Conservation (phyloP, 768 basidiomycete genomes). For the Paxillus rubicundulus region DNA sequence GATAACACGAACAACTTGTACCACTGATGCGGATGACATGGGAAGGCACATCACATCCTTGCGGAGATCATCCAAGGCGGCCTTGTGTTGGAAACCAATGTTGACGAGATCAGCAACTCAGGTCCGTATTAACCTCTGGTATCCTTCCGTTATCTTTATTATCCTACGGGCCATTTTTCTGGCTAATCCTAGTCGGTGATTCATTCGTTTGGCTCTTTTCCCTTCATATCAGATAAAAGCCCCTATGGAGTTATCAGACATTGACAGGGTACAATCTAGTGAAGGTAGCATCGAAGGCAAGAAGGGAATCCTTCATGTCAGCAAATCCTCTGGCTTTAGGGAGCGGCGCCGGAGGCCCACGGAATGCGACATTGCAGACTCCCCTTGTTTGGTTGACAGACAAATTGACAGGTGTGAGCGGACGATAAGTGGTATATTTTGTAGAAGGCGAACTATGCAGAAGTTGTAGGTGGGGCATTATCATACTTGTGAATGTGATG, state of each 20-base stretch:
- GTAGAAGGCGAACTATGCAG: not conserved
- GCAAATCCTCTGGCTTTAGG: slow-evolving; percentile 81
- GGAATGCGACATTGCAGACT: slow-evolving; percentile 61
- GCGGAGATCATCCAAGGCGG: slow-evolving; percentile 97
- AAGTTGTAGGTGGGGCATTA: not conserved
- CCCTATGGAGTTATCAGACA: not conserved
- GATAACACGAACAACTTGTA: not conserved
- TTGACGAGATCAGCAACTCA: slow-evolving; percentile 75
- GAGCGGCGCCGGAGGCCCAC: slow-evolving; percentile 53
- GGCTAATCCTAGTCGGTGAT: not conserved
- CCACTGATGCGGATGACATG: not conserved
- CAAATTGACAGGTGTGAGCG: slow-evolving; percentile 64
- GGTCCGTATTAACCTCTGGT: slow-evolving; percentile 43
- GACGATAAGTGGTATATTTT: slow-evolving; percentile 32
- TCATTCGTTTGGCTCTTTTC: not conserved
- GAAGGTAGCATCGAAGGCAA: slow-evolving; percentile 63
- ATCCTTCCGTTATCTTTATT: not conserved
- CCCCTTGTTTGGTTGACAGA: slow-evolving; percentile 80
- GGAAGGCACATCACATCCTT: slow-evolving; percentile 89
- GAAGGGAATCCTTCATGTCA: slow-evolving; percentile 77
- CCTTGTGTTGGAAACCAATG: slow-evolving; percentile 91
- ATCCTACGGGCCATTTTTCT: slow-evolving; percentile 4
- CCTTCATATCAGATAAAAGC: slow-evolving; percentile 1
- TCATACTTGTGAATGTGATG: not conserved
- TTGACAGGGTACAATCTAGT: slow-evolving; percentile 42